A percentile compares a stretch with the other conserved stretches of the same genome.
phyloP scores from a whole-genome alignment of 306 rosid species.

The Datisca glomerata region DNA sequence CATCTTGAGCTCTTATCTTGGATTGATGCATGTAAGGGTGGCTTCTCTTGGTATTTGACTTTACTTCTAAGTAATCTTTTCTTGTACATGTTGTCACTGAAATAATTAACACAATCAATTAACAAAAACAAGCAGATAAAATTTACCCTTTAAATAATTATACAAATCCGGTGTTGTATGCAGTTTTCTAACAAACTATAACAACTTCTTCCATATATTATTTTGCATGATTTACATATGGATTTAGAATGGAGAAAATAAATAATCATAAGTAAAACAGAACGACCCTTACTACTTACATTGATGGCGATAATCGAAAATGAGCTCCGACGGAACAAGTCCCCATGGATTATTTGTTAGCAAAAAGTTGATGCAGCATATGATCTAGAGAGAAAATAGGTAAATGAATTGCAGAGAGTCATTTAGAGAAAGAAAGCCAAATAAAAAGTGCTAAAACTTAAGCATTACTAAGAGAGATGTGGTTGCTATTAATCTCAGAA shows the following conservation, averaged over 20 bases:
- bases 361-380: slow-evolving; percentile 29
- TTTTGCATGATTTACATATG: neutral
- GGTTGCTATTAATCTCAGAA: too few relatives aligned
- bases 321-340: slow-evolving; percentile 42
- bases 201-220: neutral
- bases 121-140: slow-evolving; percentile 3
- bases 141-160: too few relatives aligned
- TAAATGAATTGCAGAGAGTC: too few relatives aligned
- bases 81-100: slow-evolving; percentile 50
- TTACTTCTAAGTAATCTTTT: slow-evolving; percentile 43
- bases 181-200: neutral
- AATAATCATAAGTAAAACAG: neutral
- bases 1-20: slow-evolving; percentile 62
- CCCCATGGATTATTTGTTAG: slow-evolving; percentile 34
- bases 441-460: too few relatives aligned
- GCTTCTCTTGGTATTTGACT: slow-evolving; percentile 42
- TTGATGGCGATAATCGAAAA: slow-evolving; percentile 55
- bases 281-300: slow-evolving; percentile 55
- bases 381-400: slow-evolving; percentile 15
- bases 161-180: too few relatives aligned
- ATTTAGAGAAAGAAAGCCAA: too few relatives aligned
- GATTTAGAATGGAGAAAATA: neutral
- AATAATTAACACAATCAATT: neutral
- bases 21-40: slow-evolving; percentile 37
- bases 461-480: too few relatives aligned